Evolutionary conservation across 257 asterid genomes (phyloP).

Genomic region (Primulina tabacum): DNA sequence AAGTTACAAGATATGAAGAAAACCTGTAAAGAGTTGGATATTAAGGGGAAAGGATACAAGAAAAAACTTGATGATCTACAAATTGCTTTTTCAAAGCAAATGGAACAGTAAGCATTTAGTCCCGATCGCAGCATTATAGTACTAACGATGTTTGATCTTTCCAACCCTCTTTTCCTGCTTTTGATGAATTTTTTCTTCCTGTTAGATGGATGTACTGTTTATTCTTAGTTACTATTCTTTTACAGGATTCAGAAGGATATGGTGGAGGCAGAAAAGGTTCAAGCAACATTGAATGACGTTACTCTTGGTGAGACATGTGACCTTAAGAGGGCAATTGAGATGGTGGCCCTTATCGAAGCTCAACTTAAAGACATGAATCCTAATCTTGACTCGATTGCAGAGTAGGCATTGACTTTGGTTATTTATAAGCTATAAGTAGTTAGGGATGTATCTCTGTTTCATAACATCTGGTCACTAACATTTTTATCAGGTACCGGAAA

Average conservation of each 20-base stretch:
- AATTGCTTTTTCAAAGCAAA: conserved; percentile 62
- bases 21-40: conserved; percentile 64
- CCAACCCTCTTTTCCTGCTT: neutral
- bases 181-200: neutral
- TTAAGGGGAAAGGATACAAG: conserved; percentile 72
- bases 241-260: conserved; percentile 84
- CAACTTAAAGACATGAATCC: conserved; percentile 95
- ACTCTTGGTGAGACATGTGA: conserved; percentile 53
- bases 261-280: conserved; percentile 87
- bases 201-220: neutral
- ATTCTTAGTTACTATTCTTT: conserved; percentile 6
- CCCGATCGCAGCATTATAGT: conserved; percentile 11
- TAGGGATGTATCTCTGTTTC: neutral
- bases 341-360: conserved; percentile 85
- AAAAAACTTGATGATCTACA: conserved; percentile 77
- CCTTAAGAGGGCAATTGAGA: conserved; percentile 76
- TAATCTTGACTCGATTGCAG: conserved; percentile 91
- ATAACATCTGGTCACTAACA: conserved; percentile 12
- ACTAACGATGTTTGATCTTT: conserved; percentile 8
- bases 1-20: conserved; percentile 88
- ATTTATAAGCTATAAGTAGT: neutral
- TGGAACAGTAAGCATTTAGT: conserved; percentile 74
- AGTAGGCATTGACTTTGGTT: conserved; percentile 46
- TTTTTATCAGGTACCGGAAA: conserved; percentile 58
- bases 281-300: conserved; percentile 56